Conservation (phyloP, 352 stramenopile species). For the Blastocystis sp. region DNA sequence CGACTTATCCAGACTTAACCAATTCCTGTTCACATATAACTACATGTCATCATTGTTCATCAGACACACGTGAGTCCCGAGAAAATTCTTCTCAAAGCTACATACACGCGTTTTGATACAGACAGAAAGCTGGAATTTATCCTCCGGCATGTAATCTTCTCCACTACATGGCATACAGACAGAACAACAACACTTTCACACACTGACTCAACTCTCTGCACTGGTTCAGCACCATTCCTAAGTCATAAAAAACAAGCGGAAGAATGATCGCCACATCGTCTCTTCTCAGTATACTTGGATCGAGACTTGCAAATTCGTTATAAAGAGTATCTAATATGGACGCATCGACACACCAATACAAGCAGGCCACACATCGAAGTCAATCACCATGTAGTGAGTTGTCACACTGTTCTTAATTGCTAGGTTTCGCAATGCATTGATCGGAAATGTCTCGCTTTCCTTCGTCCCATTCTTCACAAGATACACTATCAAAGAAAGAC, state of each 20-base stretch:
- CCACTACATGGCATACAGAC: not conserved
- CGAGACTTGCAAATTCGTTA: not conserved
- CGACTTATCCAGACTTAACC: not conserved
- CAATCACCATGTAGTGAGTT: slow-evolving; percentile 17
- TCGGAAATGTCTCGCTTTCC: not conserved
- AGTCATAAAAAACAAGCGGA: slow-evolving; percentile 9
- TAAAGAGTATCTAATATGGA: not conserved
- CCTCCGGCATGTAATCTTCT: not conserved
- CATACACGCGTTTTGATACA: slow-evolving; percentile 2
- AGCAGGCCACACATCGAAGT: slow-evolving; percentile 8
- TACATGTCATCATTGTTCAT: not conserved
- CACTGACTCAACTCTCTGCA: slow-evolving; percentile 5
- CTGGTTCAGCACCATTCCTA: not conserved
- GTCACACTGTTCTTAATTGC: not conserved
- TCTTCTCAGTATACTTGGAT: not conserved
- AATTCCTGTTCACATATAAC: not conserved
- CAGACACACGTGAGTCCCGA: not conserved
- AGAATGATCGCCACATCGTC: slow-evolving; percentile 5
- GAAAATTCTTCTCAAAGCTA: not conserved
- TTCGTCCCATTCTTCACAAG: slow-evolving; percentile 16
- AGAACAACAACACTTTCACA: not conserved
- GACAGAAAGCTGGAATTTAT: not conserved
- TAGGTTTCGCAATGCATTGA: slow-evolving; percentile 38
- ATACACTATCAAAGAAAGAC: slow-evolving; percentile 21
- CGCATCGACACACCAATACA: not conserved